Evolutionary conservation across 2,329 filamentous ascomycete genomes (phyloP).

Genomic region (Arthrinium puccinioides): DNA sequence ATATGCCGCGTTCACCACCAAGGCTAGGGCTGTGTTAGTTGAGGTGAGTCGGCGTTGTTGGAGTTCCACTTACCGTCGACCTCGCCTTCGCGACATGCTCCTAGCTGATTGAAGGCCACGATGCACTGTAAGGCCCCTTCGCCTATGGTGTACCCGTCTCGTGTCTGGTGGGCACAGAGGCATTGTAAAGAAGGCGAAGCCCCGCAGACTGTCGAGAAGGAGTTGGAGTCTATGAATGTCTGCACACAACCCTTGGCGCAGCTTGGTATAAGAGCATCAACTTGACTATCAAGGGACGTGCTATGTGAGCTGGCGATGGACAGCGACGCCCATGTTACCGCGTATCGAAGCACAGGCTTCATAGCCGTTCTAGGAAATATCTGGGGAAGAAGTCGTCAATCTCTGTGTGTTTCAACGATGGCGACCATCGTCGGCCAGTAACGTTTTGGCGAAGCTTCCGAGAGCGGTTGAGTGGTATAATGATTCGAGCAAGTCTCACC

Average conservation of each 20-base stretch:
- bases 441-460: no score
- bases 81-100: constrained; percentile 43
- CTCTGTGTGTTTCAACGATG: constrained; percentile 8
- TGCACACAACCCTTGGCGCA: constrained; percentile 44
- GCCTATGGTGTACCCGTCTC: constrained; percentile 60
- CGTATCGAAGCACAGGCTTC: constrained; percentile 15
- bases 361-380: constrained; percentile 24
- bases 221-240: constrained; percentile 56
- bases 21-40: constrained; percentile 17
- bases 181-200: constrained; percentile 48
- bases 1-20: constrained; percentile 41
- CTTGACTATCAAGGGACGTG: constrained; percentile 17
- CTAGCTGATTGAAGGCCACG: constrained; percentile 40
- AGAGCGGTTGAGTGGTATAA: no score
- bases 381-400: constrained; percentile 16
- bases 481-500: no score
- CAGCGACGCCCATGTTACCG: constrained; percentile 21
- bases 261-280: constrained; percentile 15
- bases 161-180: constrained; percentile 51
- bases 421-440: constrained; percentile 10
- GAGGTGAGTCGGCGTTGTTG: not conserved
- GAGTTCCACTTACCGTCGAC: constrained; percentile 25
- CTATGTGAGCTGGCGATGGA: constrained; percentile 11
- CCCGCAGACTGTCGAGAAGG: constrained; percentile 40
- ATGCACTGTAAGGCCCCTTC: constrained; percentile 66